Evolutionary conservation across 2,329 filamentous ascomycete species (phyloP).

Genomic region (Sporothrix curviconia): DNA sequence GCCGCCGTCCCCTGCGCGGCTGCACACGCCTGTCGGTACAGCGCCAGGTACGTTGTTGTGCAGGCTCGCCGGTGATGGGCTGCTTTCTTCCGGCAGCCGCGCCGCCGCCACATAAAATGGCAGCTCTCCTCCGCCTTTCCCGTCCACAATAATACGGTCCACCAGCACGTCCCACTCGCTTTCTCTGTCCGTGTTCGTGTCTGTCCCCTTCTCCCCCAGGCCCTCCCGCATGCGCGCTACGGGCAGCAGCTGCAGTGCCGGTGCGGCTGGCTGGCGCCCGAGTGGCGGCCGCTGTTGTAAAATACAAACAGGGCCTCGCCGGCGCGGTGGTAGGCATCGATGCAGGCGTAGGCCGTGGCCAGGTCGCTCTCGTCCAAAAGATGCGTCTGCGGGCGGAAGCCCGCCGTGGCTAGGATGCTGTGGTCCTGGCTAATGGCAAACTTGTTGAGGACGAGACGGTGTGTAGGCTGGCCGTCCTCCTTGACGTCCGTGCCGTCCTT

Average conservation of each 20-base stretch:
- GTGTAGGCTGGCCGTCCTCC: conserved; percentile 34
- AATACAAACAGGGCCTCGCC: conserved; percentile 51
- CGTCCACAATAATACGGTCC: conserved; percentile 24
- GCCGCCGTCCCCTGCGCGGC: conserved; percentile 28
- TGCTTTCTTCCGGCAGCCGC: neutral
- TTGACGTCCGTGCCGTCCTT: too few relatives aligned
- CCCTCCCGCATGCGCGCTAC: conserved; percentile 56
- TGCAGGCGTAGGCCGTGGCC: conserved; percentile 53
- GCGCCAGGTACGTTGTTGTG: conserved; percentile 37
- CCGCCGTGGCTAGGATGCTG: conserved; percentile 63
- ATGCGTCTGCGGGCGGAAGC: conserved; percentile 58
- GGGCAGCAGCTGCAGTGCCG: conserved; percentile 66
- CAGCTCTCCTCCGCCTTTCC: neutral
- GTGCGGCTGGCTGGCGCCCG: conserved; percentile 66
- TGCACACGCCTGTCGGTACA: conserved; percentile 41
- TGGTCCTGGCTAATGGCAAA: conserved; percentile 65
- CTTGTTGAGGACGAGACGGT: conserved; percentile 67
- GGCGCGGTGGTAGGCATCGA: conserved; percentile 44
- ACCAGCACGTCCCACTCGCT: conserved; percentile 45
- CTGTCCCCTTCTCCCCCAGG: too few relatives aligned
- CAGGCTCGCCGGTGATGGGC: conserved; percentile 20
- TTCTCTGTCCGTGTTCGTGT: conserved; percentile 18
- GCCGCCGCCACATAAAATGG: conserved; percentile 16
- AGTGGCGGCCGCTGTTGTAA: conserved; percentile 63
- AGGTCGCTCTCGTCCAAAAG: conserved; percentile 56